Evolutionary conservation across 352 stramenopile species (phyloP).

Genomic region (Phytophthora macrochlamydospora): DNA sequence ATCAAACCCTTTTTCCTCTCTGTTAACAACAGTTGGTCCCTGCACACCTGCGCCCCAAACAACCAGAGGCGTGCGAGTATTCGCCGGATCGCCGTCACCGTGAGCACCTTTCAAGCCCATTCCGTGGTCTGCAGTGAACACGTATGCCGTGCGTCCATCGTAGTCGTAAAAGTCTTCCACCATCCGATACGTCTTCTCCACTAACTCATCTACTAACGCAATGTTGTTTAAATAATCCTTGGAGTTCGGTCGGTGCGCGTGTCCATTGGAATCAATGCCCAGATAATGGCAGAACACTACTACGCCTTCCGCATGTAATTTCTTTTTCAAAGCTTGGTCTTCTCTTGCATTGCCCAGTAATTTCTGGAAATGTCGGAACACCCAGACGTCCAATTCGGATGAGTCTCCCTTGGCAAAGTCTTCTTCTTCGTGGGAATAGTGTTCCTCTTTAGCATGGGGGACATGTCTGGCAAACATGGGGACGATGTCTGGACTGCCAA

Average conservation of each 20-base stretch:
- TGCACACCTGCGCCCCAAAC: constrained; percentile 78
- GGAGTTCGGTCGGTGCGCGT: constrained; percentile 80
- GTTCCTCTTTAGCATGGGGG: constrained; percentile 60
- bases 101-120: constrained; percentile 87
- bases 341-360: constrained; percentile 38
- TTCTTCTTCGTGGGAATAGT: constrained; percentile 82
- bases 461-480: constrained; percentile 87
- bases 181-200: constrained; percentile 60
- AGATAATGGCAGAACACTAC: constrained; percentile 87
- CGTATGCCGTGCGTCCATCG: constrained; percentile 72
- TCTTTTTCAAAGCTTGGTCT: constrained; percentile 25
- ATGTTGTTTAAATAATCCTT: constrained; percentile 87
- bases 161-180: constrained; percentile 74
- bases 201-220: constrained; percentile 77
- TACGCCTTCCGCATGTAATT: constrained; percentile 49
- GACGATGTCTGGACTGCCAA: constrained; percentile 86
- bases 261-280: constrained; percentile 87
- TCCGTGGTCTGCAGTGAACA: constrained; percentile 87
- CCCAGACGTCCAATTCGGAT: constrained; percentile 80
- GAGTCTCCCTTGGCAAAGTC: constrained; percentile 81
- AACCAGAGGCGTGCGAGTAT: constrained; percentile 82
- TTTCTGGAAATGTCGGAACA: constrained; percentile 55
- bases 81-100: constrained; percentile 79
- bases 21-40: constrained; percentile 17
- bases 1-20: constrained; percentile 27